phyloP scores from a whole-genome alignment of 1,284 basidiomycete genomes.

The Sporisorium exsertum region DNA sequence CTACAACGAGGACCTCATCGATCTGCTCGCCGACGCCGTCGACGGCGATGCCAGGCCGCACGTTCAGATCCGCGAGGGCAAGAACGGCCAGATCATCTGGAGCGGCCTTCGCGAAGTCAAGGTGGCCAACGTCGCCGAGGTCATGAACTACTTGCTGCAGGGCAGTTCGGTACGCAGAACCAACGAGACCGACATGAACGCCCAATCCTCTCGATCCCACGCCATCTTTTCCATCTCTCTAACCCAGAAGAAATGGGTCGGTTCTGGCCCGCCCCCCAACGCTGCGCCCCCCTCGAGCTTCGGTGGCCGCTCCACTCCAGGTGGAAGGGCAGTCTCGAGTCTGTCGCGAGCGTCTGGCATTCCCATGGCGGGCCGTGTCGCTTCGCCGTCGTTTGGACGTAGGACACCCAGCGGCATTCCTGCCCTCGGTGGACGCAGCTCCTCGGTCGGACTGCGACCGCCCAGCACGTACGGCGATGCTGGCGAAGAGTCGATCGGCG shows the following conservation, averaged over 20 bases:
- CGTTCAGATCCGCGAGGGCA: constrained; percentile 95
- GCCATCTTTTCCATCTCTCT: constrained; percentile 97
- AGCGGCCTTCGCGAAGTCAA: constrained; percentile 90
- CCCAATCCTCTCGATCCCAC: constrained; percentile 95
- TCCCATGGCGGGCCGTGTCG: constrained; percentile 40
- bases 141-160: constrained; percentile 85
- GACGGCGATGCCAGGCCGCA: constrained; percentile 74
- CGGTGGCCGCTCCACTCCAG: constrained; percentile 32
- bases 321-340: constrained; percentile 25
- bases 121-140: constrained; percentile 84
- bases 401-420: constrained; percentile 46
- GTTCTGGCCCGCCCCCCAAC: constrained; percentile 49
- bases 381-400: constrained; percentile 42
- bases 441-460: constrained; percentile 43
- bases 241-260: constrained; percentile 72
- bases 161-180: constrained; percentile 91
- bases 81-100: constrained; percentile 96
- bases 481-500: constrained; percentile 24
- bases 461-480: constrained; percentile 32
- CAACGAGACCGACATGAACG: constrained; percentile 98
- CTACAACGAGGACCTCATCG: constrained; percentile 82
- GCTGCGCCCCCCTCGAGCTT: constrained; percentile 31
- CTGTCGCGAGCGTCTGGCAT: constrained; percentile 43
- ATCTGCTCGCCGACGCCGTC: constrained; percentile 63
- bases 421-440: constrained; percentile 32